These are phyloP conservation scores for Neurospora sp. DNA, from an alignment of 495 filamentous ascomycete species.

Conservation along the genomic window DNA sequence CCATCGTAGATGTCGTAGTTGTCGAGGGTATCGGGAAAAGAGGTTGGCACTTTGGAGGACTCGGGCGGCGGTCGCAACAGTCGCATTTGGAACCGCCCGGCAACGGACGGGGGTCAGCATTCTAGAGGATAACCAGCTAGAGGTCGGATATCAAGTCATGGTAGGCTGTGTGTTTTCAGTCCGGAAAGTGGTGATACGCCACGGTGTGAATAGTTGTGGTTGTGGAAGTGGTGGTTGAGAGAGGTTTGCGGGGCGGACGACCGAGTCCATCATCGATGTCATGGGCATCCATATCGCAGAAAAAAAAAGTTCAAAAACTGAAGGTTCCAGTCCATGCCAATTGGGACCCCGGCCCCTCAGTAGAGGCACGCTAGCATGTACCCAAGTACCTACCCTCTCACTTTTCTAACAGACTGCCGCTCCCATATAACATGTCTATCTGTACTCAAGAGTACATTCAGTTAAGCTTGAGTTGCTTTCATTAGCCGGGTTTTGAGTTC, in stretches of 20 bases:
- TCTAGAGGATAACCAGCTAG: constrained; percentile 7
- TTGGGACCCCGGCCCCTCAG: neutral
- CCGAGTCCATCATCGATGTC: neutral
- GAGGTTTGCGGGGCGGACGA: neutral
- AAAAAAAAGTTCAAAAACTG: neutral
- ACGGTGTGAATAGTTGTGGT: neutral
- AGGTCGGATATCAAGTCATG: constrained; percentile 15
- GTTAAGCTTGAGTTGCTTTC: neutral
- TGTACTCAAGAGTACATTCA: neutral
- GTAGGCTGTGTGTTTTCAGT: neutral
- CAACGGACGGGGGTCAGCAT: constrained; percentile 31
- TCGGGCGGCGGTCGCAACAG: constrained; percentile 19
- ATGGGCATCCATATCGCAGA: neutral
- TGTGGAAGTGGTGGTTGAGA: neutral
- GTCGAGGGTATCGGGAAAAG: constrained; percentile 8
- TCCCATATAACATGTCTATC: neutral
- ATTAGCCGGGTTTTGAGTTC: neutral
- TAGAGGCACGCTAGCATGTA: neutral
- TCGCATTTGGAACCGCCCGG: constrained; percentile 26
- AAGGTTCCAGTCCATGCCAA: neutral
- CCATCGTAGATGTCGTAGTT: constrained; percentile 26
- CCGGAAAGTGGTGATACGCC: neutral
- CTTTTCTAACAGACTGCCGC: neutral
- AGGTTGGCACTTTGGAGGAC: constrained; percentile 30
- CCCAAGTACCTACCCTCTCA: neutral